Conservation (phyloP, 352 stramenopile genomes). For the Halophytophthora batemanensis region DNA sequence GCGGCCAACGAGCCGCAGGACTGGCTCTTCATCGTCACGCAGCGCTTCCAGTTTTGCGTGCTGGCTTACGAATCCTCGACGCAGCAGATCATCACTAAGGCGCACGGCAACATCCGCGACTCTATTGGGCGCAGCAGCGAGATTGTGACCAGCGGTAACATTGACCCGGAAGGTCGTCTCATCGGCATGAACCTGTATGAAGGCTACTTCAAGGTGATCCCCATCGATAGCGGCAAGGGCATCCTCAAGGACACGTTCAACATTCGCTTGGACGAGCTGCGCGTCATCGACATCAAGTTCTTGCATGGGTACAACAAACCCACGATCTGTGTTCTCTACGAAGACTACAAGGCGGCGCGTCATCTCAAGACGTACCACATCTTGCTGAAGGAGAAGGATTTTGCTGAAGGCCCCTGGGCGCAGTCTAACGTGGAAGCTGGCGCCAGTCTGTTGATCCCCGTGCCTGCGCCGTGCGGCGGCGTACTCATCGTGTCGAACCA, state of each 20-base stretch:
- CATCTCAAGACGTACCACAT: conserved; percentile 93
- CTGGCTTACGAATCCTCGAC: conserved; percentile 72
- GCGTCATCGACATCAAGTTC: conserved; percentile 94
- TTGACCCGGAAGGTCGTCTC: conserved; percentile 79
- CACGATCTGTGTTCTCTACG: conserved; percentile 91
- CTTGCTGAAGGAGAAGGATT: conserved; percentile 88
- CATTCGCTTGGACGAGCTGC: conserved; percentile 90
- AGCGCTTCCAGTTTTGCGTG: conserved; percentile 90
- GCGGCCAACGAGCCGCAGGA: conserved; percentile 70
- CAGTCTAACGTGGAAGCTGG: conserved; percentile 88
- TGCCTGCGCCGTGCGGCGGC: conserved; percentile 77
- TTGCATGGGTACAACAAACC: conserved; percentile 85
- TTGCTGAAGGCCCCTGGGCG: conserved; percentile 85
- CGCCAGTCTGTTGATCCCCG: conserved; percentile 86
- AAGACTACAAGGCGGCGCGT: conserved; percentile 86
- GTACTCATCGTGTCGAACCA: conserved; percentile 91
- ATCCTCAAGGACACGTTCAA: conserved; percentile 89
- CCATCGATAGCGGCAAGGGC: conserved; percentile 78
- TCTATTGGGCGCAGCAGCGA: conserved; percentile 86
- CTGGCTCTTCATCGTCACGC: conserved; percentile 87
- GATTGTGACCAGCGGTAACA: conserved; percentile 86
- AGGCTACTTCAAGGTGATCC: conserved; percentile 89
- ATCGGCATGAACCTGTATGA: conserved; percentile 93
- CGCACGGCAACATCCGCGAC: conserved; percentile 84
- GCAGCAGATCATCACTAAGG: conserved; percentile 80